Base-by-base conservation (phyloP, 2,329 filamentous ascomycete genomes). In the Penicillium paneum region DNA sequence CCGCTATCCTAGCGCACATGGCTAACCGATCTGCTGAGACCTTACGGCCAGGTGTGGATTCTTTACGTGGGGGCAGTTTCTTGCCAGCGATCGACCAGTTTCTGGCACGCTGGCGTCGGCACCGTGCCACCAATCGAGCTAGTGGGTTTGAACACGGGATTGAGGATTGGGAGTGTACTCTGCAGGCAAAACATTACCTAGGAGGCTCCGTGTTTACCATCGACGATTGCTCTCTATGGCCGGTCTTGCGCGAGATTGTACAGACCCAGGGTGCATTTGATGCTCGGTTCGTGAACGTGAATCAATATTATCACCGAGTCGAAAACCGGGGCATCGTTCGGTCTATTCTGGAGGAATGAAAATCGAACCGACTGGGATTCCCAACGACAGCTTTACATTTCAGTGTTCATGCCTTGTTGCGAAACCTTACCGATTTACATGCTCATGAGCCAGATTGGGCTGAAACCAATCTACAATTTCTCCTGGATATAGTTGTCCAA, bases 161-260 rank as follows among this genome's bases (percentile, higher is more conserved):
- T 7, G 55, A 65, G 10, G 47, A 54, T 8, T 76, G 73, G 70
- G 74, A 76, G 49, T 51, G 59, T 15, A 55, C 57, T 17, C 48
- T 75, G 3, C 57, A 63, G 17, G 68, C 65, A 12, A 60, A 65
- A 35, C 54, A 68, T 36, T 77, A 73, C 50, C 65, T 77, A 15
- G 65, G 67, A 13, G 74, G 74, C 2, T 52, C 62, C 3, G 47
- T 60, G 0, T 71, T 77, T 47, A 67, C 67, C 2, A 68, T 77
- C 31, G 76, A 76, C 44, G 76, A 78, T 56, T 77, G 75, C 52
- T 67, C 72, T 1, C 64, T 78, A 35, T 78, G 76, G 76, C 73
- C 76, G 1, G 65, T 78, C 2, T 52, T 78, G 8, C 60, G 70
- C 43, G 69, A 74, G 28, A 72, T 77, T 17, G 63, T 71, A 28